Evolutionary conservation across 1,284 basidiomycete genomes (phyloP), one percentile per base, ranked within the genome.

Genomic region (Fomes fomentarius): DNA sequence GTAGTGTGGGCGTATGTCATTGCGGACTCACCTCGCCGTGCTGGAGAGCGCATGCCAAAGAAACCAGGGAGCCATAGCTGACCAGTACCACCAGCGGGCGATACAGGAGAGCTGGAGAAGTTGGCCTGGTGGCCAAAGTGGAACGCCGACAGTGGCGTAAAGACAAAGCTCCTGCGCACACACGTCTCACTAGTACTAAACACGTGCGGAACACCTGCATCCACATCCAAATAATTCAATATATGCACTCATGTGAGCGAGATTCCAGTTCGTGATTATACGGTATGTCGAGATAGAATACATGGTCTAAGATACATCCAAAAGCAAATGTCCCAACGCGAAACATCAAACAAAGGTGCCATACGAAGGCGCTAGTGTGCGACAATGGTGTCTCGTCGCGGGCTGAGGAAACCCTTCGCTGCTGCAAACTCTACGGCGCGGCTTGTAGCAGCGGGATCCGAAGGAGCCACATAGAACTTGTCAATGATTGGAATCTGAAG

Each of bases 401-500:
- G 80, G 61, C 81, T 86, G 38, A 90, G 71, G 21, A 90, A 75
- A 15, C 89, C 89, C 65, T 90, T 91, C 54, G 82, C 87, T 46
- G 84, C 82, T 2, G 89, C 89, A 66, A 91, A 89, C 43, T 87
- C 86, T 2, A 82, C 85, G n/a, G 77, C 79, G 33, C 89, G 79
- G 50, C 74, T 74, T 21, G 78, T 74, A 4, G 85, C 80, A 10
- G 83, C 84, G 31, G 89, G 89, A 62, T 90, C 87, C 0, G 88
- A 88, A 3, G 86, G 90, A 4, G 87, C 79, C 15, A 94, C 89
- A 71, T 91, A 93, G 73, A 86, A 97, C 69, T 93, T 86, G 77
- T 98, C 96, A 38, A 92, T 77, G 67, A 98, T 97, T 1, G 96
- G 96, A 63, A 96, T 91, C 71, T 96, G 93, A 21, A 98, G 78